Conservation (phyloP, 2,329 filamentous ascomycete genomes). For the Ophiostoma perfectum region DNA sequence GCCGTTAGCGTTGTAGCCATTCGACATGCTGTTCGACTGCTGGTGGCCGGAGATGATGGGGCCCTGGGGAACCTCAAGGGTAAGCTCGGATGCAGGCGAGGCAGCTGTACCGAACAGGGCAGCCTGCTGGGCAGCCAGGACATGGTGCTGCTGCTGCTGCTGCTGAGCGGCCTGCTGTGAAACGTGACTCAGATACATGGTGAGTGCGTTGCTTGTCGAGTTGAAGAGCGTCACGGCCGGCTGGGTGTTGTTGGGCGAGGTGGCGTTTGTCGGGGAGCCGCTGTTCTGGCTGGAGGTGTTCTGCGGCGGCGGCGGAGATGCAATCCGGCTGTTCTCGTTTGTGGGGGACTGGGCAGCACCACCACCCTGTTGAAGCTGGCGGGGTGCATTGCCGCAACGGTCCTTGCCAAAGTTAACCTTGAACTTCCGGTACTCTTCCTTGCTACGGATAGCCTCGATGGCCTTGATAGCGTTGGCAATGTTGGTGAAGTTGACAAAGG, state of each 20-base stretch:
- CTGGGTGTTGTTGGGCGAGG: constrained; percentile 31
- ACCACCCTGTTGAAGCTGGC: constrained; percentile 59
- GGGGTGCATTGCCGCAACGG: constrained; percentile 90
- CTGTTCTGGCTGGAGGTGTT: constrained; percentile 48
- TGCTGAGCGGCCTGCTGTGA: constrained; percentile 67
- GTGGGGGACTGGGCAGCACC: constrained; percentile 55
- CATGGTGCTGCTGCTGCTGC: constrained; percentile 67
- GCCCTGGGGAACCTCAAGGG: constrained; percentile 56
- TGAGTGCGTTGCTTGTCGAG: constrained; percentile 79
- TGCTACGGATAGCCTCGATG: constrained; percentile 89
- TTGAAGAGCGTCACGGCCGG: constrained; percentile 70
- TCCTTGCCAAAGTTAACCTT: constrained; percentile 99
- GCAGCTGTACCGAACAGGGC: constrained; percentile 72
- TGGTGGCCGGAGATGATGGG: constrained; percentile 55
- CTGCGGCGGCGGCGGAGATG: constrained; percentile 46
- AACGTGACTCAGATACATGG: constrained; percentile 85
- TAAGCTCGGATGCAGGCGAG: constrained; percentile 52
- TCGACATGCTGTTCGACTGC: constrained; percentile 61
- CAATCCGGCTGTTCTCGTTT: constrained; percentile 54
- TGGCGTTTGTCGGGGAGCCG: constrained; percentile 50
- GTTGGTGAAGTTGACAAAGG: constrained; percentile 99
- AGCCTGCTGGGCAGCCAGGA: constrained; percentile 69
- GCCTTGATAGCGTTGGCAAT: constrained; percentile 99
- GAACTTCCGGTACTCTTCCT: constrained; percentile 96
- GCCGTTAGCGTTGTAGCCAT: constrained; percentile 51